phyloP scores from a whole-genome alignment of 2,329 filamentous ascomycete genomes.

The Phaeosphaeriaceae sp. region DNA sequence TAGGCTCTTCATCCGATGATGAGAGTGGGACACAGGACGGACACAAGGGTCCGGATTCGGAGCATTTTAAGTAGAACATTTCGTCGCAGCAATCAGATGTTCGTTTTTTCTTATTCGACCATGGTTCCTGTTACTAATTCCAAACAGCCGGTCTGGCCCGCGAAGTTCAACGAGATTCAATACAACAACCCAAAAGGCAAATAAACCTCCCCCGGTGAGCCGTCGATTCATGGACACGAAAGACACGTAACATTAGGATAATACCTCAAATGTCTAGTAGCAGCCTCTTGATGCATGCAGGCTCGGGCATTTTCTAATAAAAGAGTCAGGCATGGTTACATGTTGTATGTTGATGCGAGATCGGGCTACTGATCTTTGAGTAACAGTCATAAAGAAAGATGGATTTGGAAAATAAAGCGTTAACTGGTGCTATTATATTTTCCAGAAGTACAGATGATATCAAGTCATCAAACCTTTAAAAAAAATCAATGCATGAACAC shows the following conservation, averaged over 20 bases:
- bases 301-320: neutral
- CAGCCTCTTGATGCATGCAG: neutral
- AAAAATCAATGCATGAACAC: no score
- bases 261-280: no score
- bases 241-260: no score
- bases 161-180: conserved; percentile 43
- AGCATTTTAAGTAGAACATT: conserved; percentile 35
- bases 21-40: conserved; percentile 31
- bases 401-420: no score
- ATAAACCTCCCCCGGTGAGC: conserved; percentile 16
- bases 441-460: no score
- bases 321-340: neutral
- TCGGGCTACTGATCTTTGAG: neutral
- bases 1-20: conserved; percentile 31
- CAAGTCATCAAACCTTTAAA: no score
- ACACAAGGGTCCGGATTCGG: conserved; percentile 35
- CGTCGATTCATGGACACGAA: neutral
- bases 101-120: conserved; percentile 1
- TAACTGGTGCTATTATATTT: no score
- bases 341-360: neutral
- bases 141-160: conserved; percentile 30
- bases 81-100: conserved; percentile 35
- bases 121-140: neutral
- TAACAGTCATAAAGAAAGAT: neutral
- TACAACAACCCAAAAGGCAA: conserved; percentile 44